Evolutionary conservation across 78 protist species (phyloP).

Genomic region (Blattamonas nauphoetae): DNA sequence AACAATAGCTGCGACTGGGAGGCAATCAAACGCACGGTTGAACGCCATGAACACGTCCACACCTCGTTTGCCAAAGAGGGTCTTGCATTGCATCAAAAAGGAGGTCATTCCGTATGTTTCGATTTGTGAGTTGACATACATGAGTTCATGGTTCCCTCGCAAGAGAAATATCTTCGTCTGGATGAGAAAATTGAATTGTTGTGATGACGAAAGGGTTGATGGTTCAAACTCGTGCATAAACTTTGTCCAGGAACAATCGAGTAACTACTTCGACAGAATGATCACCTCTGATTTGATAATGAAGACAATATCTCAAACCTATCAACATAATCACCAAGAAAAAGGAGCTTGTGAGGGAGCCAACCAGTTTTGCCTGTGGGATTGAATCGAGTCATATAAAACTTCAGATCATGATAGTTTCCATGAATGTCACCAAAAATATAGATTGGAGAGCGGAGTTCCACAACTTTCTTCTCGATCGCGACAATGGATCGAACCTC

Average conservation of each 20-base stretch:
- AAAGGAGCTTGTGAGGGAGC: background rate
- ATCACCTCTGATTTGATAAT: background rate
- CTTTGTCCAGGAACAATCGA: background rate
- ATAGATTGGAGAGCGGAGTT: background rate
- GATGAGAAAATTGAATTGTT: too few species aligned
- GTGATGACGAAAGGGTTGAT: too few species aligned
- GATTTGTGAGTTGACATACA: background rate
- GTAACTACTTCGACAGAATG: background rate
- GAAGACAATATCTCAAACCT: background rate
- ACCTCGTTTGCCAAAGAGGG: background rate
- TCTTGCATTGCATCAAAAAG: background rate
- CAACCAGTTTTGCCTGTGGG: background rate
- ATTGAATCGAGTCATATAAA: background rate
- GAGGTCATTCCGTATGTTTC: background rate
- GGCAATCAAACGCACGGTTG: background rate
- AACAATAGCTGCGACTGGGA: background rate
- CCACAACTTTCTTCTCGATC: background rate
- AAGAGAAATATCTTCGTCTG: too few species aligned
- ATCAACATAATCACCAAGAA: background rate
- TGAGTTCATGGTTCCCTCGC: background rate
- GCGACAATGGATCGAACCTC: background rate
- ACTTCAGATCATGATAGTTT: background rate
- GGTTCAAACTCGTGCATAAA: too few species aligned
- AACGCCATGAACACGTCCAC: background rate
- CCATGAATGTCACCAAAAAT: background rate